Percentiles rank a stretch among this genome's conserved stretches.
These are phyloP conservation scores for Bretschneidera sinensis DNA, from an alignment of 345 rosid genomes.

Conservation along the genomic window DNA sequence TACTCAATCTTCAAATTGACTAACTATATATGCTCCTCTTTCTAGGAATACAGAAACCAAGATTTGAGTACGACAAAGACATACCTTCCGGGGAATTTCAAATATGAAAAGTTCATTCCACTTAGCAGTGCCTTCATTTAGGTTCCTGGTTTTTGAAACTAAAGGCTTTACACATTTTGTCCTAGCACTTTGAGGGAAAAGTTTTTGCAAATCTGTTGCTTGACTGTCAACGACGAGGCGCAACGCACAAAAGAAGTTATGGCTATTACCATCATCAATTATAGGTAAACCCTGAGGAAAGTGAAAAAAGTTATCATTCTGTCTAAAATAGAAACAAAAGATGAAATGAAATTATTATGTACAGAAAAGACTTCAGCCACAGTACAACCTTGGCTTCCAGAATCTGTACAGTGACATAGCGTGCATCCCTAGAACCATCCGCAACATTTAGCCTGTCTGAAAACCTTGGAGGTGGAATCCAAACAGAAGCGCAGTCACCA, in stretches of 20 bases:
- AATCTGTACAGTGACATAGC: conserved; percentile 65
- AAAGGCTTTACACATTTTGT: conserved; percentile 89
- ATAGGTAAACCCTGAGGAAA: conserved; percentile 72
- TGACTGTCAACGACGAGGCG: conserved; percentile 79
- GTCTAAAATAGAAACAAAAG: conserved; percentile 1
- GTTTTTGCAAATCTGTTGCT: conserved; percentile 81
- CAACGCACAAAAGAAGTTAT: conserved; percentile 84
- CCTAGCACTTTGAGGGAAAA: conserved; percentile 96
- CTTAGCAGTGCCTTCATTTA: conserved; percentile 49
- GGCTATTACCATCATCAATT: conserved; percentile 86
- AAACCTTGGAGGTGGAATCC: conserved; percentile 97
- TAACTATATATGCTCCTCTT: neutral
- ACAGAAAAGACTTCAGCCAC: conserved; percentile 6
- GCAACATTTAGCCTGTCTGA: conserved; percentile 78
- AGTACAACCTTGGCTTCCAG: conserved; percentile 80
- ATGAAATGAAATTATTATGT: neutral
- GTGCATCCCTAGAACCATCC: conserved; percentile 75
- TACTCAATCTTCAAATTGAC: neutral
- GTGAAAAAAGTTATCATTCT: conserved; percentile 8
- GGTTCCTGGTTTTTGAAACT: conserved; percentile 30
- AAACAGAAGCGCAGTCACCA: conserved; percentile 51
- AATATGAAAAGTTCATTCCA: conserved; percentile 97
- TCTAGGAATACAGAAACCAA: neutral
- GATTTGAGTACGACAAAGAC: neutral
- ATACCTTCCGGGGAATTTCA: conserved; percentile 88